Percentiles rank a stretch among this genome's conserved stretches.
Evolutionary conservation across 2,329 filamentous ascomycete species (phyloP).

Genomic region (Scedosporium dehoogii): DNA sequence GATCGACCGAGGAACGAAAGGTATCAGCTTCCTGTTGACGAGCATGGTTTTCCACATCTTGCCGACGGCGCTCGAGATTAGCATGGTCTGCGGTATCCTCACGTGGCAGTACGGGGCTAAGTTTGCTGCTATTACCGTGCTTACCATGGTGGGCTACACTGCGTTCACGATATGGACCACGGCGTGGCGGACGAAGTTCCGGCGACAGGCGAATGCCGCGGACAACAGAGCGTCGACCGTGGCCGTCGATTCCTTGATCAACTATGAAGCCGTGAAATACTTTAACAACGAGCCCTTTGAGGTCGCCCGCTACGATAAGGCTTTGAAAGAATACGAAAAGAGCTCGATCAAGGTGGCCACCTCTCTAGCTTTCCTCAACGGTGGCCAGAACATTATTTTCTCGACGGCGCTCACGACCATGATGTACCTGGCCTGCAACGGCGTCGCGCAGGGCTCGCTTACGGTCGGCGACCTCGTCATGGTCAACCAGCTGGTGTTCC

Average conservation of each 20-base stretch:
- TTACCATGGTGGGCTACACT: slow-evolving; percentile 89
- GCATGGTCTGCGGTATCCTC: slow-evolving; percentile 89
- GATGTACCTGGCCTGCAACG: slow-evolving; percentile 95
- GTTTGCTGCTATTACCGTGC: slow-evolving; percentile 81
- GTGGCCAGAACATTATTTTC: slow-evolving; percentile 94
- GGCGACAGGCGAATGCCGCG: slow-evolving; percentile 87
- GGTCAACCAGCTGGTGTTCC: slow-evolving; percentile 98
- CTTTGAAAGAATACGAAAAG: slow-evolving; percentile 76
- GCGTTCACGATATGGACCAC: slow-evolving; percentile 97
- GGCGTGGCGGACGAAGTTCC: slow-evolving; percentile 93
- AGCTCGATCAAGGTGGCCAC: slow-evolving; percentile 96
- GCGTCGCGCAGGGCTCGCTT: slow-evolving; percentile 69
- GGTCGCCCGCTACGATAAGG: slow-evolving; percentile 79
- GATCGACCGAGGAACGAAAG: slow-evolving; percentile 94
- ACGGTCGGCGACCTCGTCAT: slow-evolving; percentile 96
- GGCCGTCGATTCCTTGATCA: slow-evolving; percentile 92
- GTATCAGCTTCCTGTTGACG: slow-evolving; percentile 91
- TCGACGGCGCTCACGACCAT: slow-evolving; percentile 86
- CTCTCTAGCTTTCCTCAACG: slow-evolving; percentile 85
- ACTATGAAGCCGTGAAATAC: slow-evolving; percentile 98
- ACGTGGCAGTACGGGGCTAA: slow-evolving; percentile 91
- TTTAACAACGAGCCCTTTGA: slow-evolving; percentile 99
- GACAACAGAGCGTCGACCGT: slow-evolving; percentile 94
- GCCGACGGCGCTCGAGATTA: slow-evolving; percentile 86
- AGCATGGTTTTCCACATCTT: slow-evolving; percentile 98